Conservation (phyloP, 177 flowering plant genomes). For the Vitis hybrid region DNA sequence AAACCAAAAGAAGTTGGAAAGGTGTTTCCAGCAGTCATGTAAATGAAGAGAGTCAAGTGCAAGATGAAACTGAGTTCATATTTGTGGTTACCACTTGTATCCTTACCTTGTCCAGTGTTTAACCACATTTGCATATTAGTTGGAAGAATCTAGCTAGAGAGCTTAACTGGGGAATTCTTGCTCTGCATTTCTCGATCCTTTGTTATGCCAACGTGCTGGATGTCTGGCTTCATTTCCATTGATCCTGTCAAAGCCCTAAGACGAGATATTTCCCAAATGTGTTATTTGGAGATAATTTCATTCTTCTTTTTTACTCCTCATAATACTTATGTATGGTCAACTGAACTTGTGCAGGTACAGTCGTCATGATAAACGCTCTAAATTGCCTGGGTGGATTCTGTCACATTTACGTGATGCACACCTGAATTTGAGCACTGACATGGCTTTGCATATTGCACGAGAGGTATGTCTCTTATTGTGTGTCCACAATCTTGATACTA, state of each 20-base stretch:
- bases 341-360: constrained; percentile 64
- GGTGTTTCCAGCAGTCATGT: no score
- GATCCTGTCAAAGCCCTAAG: not conserved
- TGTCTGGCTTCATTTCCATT: not conserved
- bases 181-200: no score
- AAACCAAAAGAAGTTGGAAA: no score
- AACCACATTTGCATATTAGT: no score
- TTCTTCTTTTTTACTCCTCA: not conserved
- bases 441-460: constrained; percentile 93
- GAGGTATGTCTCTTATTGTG: constrained; percentile 50
- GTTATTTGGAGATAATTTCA: not conserved
- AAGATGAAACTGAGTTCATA: no score
- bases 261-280: not conserved
- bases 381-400: constrained; percentile 94
- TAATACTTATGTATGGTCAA: not conserved
- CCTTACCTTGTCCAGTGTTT: no score
- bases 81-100: no score
- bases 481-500: no score
- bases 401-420: constrained; percentile 92
- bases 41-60: no score
- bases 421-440: constrained; percentile 94
- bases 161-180: no score
- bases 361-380: constrained; percentile 96
- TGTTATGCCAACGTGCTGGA: no score
- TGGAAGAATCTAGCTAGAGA: no score